Evolutionary conservation across 345 rosid species (phyloP), one percentile per base, ranked within the genome.

Genomic region (Mangifera indica): DNA sequence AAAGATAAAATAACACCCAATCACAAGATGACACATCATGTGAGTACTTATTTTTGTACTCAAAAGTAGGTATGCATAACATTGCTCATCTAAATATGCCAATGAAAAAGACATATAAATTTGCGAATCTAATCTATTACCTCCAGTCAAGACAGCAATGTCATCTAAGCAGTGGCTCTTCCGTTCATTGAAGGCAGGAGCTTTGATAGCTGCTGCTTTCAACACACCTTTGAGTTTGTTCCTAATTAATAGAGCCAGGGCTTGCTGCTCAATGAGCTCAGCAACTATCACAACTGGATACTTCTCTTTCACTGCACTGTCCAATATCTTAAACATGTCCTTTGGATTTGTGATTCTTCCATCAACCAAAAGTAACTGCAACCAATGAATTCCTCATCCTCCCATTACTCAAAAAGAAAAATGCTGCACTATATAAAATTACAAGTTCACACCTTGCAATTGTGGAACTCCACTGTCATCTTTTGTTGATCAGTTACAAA

Each of bases 111-210:
- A 32, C 0, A 3, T 17, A 9, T 48, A 25, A 25, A 52, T 37
- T 71, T 63, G n/a, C 52, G 69, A 3, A 20, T 63, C 32, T 48
- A 60, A 65, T 32, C 15, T 57, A 11, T 24, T 87, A 93, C 97
- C 98, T 94, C 97, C 93, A 3, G 98, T 94, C 81, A 94, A 80
- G 81, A 89, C 82, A 55, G 95, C 95, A 68, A 92, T 88, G 77
- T 92, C 97, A 75, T 94, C 98, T 80, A 94, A 84, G 84, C 81
- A 90, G 76, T 89, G 91, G 81, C 97, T 89, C 87, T 90, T 94
- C 75, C 91, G 88, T 81, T 89, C 95, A 9, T 95, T 95, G 77
- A 90, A 91, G 21, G 97, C 82, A 59, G 98, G 97, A 81, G 97
- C 93, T 83, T 90, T 89, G 53, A 92, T 83, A 58, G 97, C 98